A percentile compares a stretch with the other conserved stretches of the same genome.
Conservation (phyloP, 768 basidiomycete genomes). For the Cubamyces sp. region DNA sequence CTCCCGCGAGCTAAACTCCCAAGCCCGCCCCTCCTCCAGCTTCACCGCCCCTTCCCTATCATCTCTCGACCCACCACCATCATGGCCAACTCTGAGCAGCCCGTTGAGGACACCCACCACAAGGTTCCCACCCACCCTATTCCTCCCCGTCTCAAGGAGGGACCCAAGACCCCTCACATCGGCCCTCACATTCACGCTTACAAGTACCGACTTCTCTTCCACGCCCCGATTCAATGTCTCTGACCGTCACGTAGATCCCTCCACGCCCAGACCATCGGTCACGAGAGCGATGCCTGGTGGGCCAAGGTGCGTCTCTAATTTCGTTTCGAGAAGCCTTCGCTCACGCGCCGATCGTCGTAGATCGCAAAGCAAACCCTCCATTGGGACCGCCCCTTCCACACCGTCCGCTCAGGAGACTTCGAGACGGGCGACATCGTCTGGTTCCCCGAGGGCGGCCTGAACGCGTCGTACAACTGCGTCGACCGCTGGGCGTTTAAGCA, state of each 20-base stretch:
- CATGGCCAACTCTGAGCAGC: slow-evolving; percentile 28
- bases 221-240: slow-evolving; percentile 20
- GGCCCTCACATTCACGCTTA: slow-evolving; percentile 83
- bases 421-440: slow-evolving; percentile 86
- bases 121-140: slow-evolving; percentile 63
- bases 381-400: slow-evolving; percentile 91
- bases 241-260: slow-evolving; percentile 34
- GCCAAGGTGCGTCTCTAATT: slow-evolving; percentile 53
- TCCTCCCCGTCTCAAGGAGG: slow-evolving; percentile 71
- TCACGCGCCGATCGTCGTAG: slow-evolving; percentile 37
- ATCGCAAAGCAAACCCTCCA: slow-evolving; percentile 75
- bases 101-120: slow-evolving; percentile 29
- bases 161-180: slow-evolving; percentile 72
- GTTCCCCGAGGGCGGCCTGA: slow-evolving; percentile 95
- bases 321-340: slow-evolving; percentile 10
- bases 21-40: slow-evolving; percentile 1
- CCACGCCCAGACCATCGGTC: slow-evolving; percentile 75
- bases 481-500: slow-evolving; percentile 94
- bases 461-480: slow-evolving; percentile 96
- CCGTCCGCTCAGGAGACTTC: slow-evolving; percentile 83
- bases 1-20: slow-evolving; percentile 3
- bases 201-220: slow-evolving; percentile 33
- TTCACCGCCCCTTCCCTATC: background rate
- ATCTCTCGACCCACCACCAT: slow-evolving; percentile 5
- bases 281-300: slow-evolving; percentile 88